A percentile compares a stretch with the other conserved stretches of the same genome.
Conservation (phyloP, 129 eudicot species). For the Tagetes patula region DNA sequence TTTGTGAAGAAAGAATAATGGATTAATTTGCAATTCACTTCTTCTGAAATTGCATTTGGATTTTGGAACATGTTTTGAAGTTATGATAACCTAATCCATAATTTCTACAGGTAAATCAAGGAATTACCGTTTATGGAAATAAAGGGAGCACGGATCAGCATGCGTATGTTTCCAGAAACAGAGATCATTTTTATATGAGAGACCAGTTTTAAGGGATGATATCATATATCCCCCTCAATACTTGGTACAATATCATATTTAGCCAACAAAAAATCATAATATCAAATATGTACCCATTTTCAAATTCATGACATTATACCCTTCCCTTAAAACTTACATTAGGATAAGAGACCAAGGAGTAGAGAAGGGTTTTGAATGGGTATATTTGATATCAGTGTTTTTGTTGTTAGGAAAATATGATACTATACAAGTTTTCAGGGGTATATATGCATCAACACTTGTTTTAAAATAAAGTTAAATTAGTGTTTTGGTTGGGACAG, state of each 20-base stretch:
- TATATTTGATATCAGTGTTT: neutral
- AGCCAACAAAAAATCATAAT: neutral
- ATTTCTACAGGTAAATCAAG: slow-evolving; percentile 81
- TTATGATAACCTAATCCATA: neutral
- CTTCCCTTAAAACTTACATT: neutral
- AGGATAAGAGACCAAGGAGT: neutral
- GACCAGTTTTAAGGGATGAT: neutral
- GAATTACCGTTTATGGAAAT: slow-evolving; percentile 89
- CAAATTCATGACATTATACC: neutral
- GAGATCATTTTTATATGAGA: neutral
- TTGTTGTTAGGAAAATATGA: neutral
- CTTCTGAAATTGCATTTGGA: neutral
- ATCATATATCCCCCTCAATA: neutral
- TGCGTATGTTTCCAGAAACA: slow-evolving; percentile 58
- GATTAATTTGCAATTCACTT: neutral
- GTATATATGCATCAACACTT: neutral
- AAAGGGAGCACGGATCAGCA: slow-evolving; percentile 99
- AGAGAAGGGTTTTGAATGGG: neutral
- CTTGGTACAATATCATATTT: neutral
- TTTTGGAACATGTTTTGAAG: neutral
- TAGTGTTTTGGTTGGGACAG: slow-evolving; percentile 38
- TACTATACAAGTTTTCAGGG: neutral
- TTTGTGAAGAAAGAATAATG: slow-evolving; percentile 19
- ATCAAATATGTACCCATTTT: neutral
- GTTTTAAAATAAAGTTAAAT: neutral